Percentiles rank a stretch among this genome's conserved stretches.
phyloP scores from a whole-genome alignment of 2,329 filamentous ascomycete species.

The Microcera coccophila region DNA sequence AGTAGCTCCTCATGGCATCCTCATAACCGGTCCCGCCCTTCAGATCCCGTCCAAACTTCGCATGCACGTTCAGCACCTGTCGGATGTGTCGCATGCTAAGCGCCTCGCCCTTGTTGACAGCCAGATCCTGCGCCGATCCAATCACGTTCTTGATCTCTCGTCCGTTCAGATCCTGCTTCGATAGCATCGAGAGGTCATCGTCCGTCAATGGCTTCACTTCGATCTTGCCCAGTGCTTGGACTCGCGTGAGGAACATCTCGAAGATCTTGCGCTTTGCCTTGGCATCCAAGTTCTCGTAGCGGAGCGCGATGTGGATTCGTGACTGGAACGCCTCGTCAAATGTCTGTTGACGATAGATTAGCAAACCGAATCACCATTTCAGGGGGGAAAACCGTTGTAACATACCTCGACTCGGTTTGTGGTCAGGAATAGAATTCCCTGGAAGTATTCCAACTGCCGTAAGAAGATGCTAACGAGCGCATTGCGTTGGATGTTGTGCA shows the following conservation, averaged over 20 bases:
- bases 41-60: conserved; percentile 78
- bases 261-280: conserved; percentile 77
- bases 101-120: conserved; percentile 66
- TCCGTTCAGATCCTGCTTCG: conserved; percentile 60
- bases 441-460: conserved; percentile 83
- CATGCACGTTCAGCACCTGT: conserved; percentile 77
- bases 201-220: conserved; percentile 60
- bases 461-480: conserved; percentile 84
- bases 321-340: conserved; percentile 91
- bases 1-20: conserved; percentile 81
- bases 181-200: conserved; percentile 62
- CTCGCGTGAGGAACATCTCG: conserved; percentile 76
- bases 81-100: conserved; percentile 77
- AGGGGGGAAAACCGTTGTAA: conserved; percentile 5
- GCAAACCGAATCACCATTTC: conserved; percentile 1
- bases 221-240: conserved; percentile 60
- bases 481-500: conserved; percentile 81
- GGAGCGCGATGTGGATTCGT: conserved; percentile 78
- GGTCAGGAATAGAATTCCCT: conserved; percentile 84
- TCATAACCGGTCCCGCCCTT: conserved; percentile 76
- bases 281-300: conserved; percentile 69
- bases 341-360: conserved; percentile 43
- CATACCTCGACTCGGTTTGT: conserved; percentile 74
- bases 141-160: conserved; percentile 85
- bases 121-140: conserved; percentile 76